phyloP scores from a whole-genome alignment of 148 eudicot genomes.

The Pouteria glomerata region DNA sequence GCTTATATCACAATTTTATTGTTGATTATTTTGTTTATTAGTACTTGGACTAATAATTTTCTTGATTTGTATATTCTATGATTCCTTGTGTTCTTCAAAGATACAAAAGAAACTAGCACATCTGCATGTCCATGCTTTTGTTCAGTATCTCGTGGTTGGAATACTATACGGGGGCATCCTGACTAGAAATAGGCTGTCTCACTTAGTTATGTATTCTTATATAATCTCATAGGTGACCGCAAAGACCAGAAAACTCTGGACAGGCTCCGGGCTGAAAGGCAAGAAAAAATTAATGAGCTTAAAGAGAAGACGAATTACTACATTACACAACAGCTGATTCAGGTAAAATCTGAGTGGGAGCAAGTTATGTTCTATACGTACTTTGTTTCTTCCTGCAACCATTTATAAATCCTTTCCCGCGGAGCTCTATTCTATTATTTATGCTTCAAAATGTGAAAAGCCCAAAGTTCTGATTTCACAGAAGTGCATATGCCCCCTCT shows the following conservation, averaged over 20 bases:
- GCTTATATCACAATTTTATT: background rate
- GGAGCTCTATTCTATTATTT: background rate
- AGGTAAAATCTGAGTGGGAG: slow-evolving; percentile 36
- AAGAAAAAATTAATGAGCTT: slow-evolving; percentile 87
- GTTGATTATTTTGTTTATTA: too few relatives aligned
- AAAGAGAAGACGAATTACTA: slow-evolving; percentile 91
- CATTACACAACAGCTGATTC: slow-evolving; percentile 86
- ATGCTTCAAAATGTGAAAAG: background rate
- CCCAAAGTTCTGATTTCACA: too few relatives aligned
- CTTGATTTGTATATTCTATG: background rate
- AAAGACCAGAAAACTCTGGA: slow-evolving; percentile 85
- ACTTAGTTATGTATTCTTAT: slow-evolving; percentile 4
- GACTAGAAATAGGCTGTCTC: background rate
- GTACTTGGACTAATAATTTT: too few relatives aligned
- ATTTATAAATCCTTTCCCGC: background rate
- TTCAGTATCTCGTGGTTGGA: background rate
- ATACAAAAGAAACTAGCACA: background rate
- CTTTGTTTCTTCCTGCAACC: background rate
- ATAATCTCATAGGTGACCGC: slow-evolving; percentile 49
- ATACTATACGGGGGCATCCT: background rate
- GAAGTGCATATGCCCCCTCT: too few relatives aligned
- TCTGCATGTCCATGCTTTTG: background rate
- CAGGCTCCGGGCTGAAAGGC: slow-evolving; percentile 75
- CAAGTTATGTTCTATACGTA: background rate
- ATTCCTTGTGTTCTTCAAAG: background rate